Evolutionary conservation across 192 early-diverging fungal species (phyloP), one percentile per base, ranked within the genome.

Genomic region (Spizellomyces punctatus): DNA sequence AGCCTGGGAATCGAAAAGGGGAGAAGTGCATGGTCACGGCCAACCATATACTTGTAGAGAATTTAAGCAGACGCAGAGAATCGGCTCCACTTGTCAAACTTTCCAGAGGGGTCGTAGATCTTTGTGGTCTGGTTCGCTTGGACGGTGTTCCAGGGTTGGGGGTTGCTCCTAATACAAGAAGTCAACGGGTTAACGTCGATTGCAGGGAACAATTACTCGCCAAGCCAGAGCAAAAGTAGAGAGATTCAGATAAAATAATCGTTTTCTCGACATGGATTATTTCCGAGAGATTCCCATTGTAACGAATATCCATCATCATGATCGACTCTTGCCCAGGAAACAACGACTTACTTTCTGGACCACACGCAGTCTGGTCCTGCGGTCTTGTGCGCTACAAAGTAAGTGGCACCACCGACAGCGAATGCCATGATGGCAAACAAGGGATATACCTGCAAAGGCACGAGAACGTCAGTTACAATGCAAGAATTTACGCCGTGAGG

Each of bases 101-200:
- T 14, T 19, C 57, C 64, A 41, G 4, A 41, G 19, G 27, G 64
- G 72, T 73, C 64, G 64, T 73, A 77, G 17, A 78, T 14, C 68
- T 78, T 78, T 55, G 76, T 64, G 66, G 73, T 78, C 55, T 78
- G 66, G 68, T 78, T 69, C 43, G 14, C 69, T 36, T 62, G 57
- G 55, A 78, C 70, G 47, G 73, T 64, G 48, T 75, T 54, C 72
- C 72, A 78, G 12, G 76, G 76, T 43, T 46, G 55, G 55, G 72
- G 76, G 70, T 78, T 78, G 48, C 36, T 49, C 22, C 73, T 67
- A 36, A 36, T 36, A 36, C 27, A 3, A 36, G 1, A 36, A 36
- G 27, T 36, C 27, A 36, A 36, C 27, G 27, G 27, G 3, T 36
- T 36, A 36, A 36, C 27, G 27, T 36, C 27, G 0, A 36, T 3